Conservation (phyloP, 495 filamentous ascomycete species). For the Paragyromitra xinjiangensis region DNA sequence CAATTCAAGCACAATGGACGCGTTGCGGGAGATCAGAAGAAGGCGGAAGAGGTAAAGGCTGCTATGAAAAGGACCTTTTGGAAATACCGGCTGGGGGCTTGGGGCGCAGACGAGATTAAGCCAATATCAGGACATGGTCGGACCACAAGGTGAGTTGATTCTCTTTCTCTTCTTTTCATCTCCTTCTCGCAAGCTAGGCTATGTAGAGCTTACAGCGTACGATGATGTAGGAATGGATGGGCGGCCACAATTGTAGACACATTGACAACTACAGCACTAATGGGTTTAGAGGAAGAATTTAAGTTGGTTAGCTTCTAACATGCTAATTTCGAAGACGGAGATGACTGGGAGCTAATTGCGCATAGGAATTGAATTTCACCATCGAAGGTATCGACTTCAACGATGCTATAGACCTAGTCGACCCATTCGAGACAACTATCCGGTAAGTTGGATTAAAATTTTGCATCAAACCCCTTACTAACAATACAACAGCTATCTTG, state of each 20-base stretch:
- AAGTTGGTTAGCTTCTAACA: slow-evolving; percentile 39
- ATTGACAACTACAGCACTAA: slow-evolving; percentile 55
- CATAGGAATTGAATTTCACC: slow-evolving; percentile 53
- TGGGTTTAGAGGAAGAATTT: slow-evolving; percentile 58
- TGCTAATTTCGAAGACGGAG: background rate
- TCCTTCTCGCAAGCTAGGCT: background rate
- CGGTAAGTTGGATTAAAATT: slow-evolving; percentile 32
- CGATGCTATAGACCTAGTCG: slow-evolving; percentile 51
- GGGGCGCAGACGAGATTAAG: slow-evolving; percentile 56
- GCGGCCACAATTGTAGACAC: slow-evolving; percentile 57
- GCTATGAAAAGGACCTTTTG: slow-evolving; percentile 56
- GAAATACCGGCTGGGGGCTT: slow-evolving; percentile 55
- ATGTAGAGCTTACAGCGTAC: slow-evolving; percentile 18
- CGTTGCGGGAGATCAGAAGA: slow-evolving; percentile 66
- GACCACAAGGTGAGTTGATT: slow-evolving; percentile 47
- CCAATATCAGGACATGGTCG: slow-evolving; percentile 49
- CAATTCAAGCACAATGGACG: slow-evolving; percentile 51
- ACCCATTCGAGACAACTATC: slow-evolving; percentile 58
- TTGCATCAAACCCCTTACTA: slow-evolving; percentile 1
- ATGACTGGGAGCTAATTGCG: slow-evolving; percentile 7
- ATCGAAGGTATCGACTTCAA: slow-evolving; percentile 52
- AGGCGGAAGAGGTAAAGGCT: slow-evolving; percentile 61
- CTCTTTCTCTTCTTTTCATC: background rate
- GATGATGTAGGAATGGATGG: slow-evolving; percentile 54
- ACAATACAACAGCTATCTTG: slow-evolving; percentile 53